Evolutionary conservation across 2,329 filamentous ascomycete species (phyloP), one percentile per base, ranked within the genome.

Genomic region (Elsinoe arachidis): DNA sequence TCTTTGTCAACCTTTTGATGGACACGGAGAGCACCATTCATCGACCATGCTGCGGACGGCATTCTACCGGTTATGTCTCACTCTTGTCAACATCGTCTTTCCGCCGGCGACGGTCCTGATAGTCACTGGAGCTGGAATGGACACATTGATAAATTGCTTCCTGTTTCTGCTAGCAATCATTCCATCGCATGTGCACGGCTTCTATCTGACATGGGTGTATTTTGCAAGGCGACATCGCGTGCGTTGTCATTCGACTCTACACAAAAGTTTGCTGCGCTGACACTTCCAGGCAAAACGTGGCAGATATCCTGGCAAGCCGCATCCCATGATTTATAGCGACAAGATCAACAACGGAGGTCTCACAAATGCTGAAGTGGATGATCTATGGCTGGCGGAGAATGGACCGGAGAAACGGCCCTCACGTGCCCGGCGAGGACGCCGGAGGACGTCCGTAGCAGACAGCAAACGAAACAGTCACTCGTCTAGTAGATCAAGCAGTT

Each of bases 101-200:
- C 72, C 72, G 3, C 71, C 72, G 0, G 59, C 71, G 3, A 66
- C 69, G 3, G 68, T 75, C 4, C 58, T 67, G 17, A 67, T 73
- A 49, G 62, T 75, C 17, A 67, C 66, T 41, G 72, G 72, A 4
- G 63, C 65, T 11, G 67, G 67, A 10, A 65, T 60, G 56, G 72
- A 74, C 59, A 66, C 64, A 30, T 55, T 70, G 41, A 59, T 74
- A 38, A 74, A 73, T 60, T 69, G 70, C 64, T 44, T 68, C 37
- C 64, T 74, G 35, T 74, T 74, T 61, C 52, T 74, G 34, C 66
- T 70, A n/a, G 72, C 70, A 6, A 66, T 74, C 19, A 67, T 74
- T 6, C 73, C 72, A 2, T 67, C 65, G 3, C 71, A 74, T 57
- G 61, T 73, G 3, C 72, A 75, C 58, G 72, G 69, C 39, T 74